Evolutionary conservation across 768 basidiomycete genomes (phyloP).

Genomic region (Obba rivulosa): DNA sequence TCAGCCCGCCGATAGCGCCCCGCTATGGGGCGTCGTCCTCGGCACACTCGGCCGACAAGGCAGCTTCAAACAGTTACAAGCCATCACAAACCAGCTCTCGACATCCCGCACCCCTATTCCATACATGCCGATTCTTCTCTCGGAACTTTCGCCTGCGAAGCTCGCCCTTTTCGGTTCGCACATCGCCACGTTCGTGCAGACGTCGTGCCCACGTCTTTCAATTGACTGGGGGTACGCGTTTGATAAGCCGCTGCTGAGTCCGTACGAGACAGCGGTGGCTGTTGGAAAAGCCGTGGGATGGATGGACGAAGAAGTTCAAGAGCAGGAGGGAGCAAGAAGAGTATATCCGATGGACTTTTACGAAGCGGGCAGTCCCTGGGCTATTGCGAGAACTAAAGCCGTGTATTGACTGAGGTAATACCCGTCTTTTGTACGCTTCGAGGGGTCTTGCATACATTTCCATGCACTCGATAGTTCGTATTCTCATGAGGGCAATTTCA

Average conservation of each 20-base stretch:
- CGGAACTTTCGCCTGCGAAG: constrained; percentile 95
- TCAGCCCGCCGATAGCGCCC: constrained; percentile 10
- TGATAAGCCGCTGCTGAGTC: constrained; percentile 78
- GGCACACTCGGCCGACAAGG: constrained; percentile 96
- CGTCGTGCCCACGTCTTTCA: constrained; percentile 91
- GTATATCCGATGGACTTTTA: constrained; percentile 98
- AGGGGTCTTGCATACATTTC: too few relatives aligned
- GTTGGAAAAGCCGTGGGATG: constrained; percentile 66
- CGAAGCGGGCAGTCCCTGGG: constrained; percentile 73
- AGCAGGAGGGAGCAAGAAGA: constrained; percentile 29
- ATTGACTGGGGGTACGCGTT: constrained; percentile 99
- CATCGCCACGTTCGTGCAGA: constrained; percentile 90
- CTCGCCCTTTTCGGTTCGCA: constrained; percentile 77
- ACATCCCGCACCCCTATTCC: constrained; percentile 52
- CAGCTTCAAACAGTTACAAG: constrained; percentile 81
- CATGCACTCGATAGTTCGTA: too few relatives aligned
- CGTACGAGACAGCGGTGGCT: constrained; percentile 89
- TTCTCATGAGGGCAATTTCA: too few relatives aligned
- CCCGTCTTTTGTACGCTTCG: too few relatives aligned
- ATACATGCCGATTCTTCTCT: constrained; percentile 88
- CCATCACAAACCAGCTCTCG: constrained; percentile 68
- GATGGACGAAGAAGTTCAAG: constrained; percentile 38
- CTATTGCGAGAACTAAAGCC: constrained; percentile 55
- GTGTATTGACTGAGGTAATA: constrained; percentile 36
- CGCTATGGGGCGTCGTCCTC: constrained; percentile 85